These are phyloP conservation scores for Hypsizygus marmoreus DNA, from an alignment of 768 basidiomycete genomes.

Conservation along the genomic window DNA sequence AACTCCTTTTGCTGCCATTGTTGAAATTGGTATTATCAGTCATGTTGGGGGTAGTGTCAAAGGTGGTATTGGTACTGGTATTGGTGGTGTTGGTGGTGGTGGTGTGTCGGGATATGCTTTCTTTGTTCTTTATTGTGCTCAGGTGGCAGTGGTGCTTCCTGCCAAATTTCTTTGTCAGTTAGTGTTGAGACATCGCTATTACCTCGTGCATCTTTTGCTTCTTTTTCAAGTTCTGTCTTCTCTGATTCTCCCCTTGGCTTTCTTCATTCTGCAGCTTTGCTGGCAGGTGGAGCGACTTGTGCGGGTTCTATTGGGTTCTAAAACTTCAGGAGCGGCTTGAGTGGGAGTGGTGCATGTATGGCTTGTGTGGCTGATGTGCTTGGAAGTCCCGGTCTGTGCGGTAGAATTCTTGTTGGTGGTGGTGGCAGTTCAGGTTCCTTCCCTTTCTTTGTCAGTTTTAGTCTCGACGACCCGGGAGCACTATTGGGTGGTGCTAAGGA, in stretches of 20 bases:
- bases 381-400: neutral
- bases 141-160: neutral
- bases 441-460: neutral
- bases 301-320: too few species aligned
- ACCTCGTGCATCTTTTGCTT: too few species aligned
- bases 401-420: neutral
- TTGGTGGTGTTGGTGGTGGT: neutral
- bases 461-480: too few species aligned
- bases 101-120: neutral
- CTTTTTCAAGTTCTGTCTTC: too few species aligned
- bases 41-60: neutral
- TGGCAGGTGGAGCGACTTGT: too few species aligned
- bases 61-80: neutral
- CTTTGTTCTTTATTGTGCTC: neutral
- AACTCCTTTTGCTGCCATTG: conserved; percentile 1
- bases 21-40: neutral
- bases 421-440: neutral
- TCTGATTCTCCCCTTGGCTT: too few species aligned
- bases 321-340: neutral
- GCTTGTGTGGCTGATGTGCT: neutral
- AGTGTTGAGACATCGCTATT: too few species aligned
- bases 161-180: neutral
- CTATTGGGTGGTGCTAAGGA: neutral
- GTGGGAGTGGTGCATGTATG: neutral
- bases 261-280: too few species aligned